Base-by-base conservation (phyloP, 768 basidiomycete genomes). In the Boletus bicolor region DNA sequence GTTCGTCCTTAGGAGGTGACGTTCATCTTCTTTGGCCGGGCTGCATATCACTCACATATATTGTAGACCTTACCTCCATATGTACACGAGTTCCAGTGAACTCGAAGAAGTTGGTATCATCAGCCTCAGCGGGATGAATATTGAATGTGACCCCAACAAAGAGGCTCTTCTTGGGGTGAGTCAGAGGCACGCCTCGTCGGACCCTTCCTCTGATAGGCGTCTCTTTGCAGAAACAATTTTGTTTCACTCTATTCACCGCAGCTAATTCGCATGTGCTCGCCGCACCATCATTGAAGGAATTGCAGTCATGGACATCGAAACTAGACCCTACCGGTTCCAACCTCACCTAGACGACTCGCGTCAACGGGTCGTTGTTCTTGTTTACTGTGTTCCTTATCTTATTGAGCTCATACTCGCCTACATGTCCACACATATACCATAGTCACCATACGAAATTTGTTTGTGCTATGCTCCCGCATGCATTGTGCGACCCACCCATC, bases 221-320 rank as follows among this genome's bases (percentile, higher is more conserved):
- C 44, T 47, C 51, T 21, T 46, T 28, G 32, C 67, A 94, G 93
- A 91, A 87, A 79, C 84, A 79, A 35, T 87, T 85, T 71, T 88
- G 87, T 14, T 95, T 97, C 72, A 93, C 91, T 12, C 80, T 97
- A 34, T 96, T 95, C 73, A 94, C 94, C 2, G 79, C 91, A 12
- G 90, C 91, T 8, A 96, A 97, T 70, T 94, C 93, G 26, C 88
- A 94, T 74, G 91, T 91, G 37, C 79, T 97, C 10, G 87, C 90
- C 9, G 92, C 93, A 35, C 82, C 87, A 3, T 91, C 78, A 64
- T 72, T 77, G 55, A 95, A 91, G 75, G 94, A 97, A 65, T 77
- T 93, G 55, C 84, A 84, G 56, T 82, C 85, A 67, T 97, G 94
- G 94, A 86, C 82, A 64, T 76, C 79, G 56, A 92, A 90, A 71